phyloP scores from a whole-genome alignment of 2,329 filamentous ascomycete genomes.

The Colletotrichum truncatum region DNA sequence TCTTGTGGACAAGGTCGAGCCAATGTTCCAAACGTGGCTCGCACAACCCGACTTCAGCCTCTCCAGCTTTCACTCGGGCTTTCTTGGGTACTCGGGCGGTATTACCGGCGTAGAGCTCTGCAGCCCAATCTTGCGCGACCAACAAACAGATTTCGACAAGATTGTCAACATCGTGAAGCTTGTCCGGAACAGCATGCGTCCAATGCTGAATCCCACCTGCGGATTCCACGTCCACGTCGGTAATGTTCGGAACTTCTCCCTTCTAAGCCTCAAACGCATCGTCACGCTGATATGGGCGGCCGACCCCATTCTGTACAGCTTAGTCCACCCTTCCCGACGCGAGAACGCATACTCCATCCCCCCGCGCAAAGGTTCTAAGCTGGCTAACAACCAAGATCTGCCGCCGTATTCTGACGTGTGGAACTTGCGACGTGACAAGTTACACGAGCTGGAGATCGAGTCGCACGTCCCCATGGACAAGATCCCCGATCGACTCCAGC shows the following conservation, averaged over 20 bases:
- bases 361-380: neutral
- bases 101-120: conserved; percentile 10
- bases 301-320: conserved; percentile 3
- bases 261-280: conserved; percentile 8
- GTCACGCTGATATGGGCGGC: neutral
- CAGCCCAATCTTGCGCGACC: conserved; percentile 2
- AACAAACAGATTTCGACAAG: neutral
- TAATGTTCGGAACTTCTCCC: neutral
- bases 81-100: conserved; percentile 9
- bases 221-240: conserved; percentile 24
- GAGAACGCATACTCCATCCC: neutral
- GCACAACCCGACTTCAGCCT: conserved; percentile 7
- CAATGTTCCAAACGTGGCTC: conserved; percentile 8
- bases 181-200: neutral
- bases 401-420: neutral
- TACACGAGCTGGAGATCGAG: neutral
- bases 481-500: neutral
- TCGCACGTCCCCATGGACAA: neutral
- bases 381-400: neutral
- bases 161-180: neutral
- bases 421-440: neutral
- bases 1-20: neutral
- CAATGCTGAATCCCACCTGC: neutral
- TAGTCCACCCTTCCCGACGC: conserved; percentile 1
- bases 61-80: neutral